Conservation (phyloP, 1,139 yeast species). For the Geotrichum fermentans region DNA sequence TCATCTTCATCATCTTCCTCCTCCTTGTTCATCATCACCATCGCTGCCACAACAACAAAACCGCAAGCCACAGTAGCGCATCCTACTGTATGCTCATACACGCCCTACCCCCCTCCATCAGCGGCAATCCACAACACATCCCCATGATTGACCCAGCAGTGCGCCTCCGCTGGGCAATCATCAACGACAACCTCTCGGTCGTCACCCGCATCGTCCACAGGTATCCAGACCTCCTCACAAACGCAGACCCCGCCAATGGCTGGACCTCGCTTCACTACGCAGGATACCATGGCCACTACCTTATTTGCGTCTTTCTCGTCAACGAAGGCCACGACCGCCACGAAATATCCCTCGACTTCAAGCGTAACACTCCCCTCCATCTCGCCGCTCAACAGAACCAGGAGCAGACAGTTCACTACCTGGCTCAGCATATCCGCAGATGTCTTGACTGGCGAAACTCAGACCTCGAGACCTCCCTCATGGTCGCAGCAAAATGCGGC, state of each 20-base stretch:
- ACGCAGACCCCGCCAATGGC: conserved; percentile 68
- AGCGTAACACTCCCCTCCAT: conserved; percentile 70
- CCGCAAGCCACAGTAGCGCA: not conserved
- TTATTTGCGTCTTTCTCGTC: conserved; percentile 59
- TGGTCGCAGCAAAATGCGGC: conserved; percentile 64
- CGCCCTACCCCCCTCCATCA: no score
- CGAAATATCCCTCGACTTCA: conserved; percentile 55
- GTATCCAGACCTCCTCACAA: conserved; percentile 72
- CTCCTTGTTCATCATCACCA: no score
- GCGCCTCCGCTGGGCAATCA: conserved; percentile 70
- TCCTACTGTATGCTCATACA: no score
- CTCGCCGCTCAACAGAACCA: conserved; percentile 64
- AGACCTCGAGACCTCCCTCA: conserved; percentile 56
- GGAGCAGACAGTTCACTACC: conserved; percentile 73
- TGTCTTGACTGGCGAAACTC: conserved; percentile 59
- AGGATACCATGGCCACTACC: conserved; percentile 71
- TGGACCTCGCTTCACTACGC: conserved; percentile 92
- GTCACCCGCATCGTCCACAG: conserved; percentile 66
- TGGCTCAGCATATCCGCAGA: conserved; percentile 75
- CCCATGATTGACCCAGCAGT: conserved; percentile 50
- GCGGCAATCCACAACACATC: no score
- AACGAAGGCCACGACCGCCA: conserved; percentile 48
- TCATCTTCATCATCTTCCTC: no score
- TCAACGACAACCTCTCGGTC: conserved; percentile 64
- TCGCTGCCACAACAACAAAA: not conserved